Percentiles rank a stretch among this genome's conserved stretches.
Conservation (phyloP, 345 rosid genomes). For the Cochlearia excelsa region DNA sequence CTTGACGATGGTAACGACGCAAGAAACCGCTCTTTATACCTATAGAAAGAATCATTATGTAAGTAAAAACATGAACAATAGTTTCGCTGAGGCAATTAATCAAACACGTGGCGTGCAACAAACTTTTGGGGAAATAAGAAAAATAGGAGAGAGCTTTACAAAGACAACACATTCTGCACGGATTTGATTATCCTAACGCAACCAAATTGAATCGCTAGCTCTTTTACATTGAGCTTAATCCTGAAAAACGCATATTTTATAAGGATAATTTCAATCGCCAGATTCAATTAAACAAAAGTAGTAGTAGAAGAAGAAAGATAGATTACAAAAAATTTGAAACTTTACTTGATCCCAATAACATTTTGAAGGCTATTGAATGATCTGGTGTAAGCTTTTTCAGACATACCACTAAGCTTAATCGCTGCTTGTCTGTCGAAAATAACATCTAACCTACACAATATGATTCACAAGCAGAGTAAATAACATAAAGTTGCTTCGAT, state of each 20-base stretch:
- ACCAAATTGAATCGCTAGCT: constrained; percentile 83
- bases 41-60: constrained; percentile 22
- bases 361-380: constrained; percentile 80
- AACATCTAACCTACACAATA: constrained; percentile 48
- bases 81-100: constrained; percentile 35
- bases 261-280: background rate
- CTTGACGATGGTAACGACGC: constrained; percentile 73
- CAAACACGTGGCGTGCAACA: constrained; percentile 38
- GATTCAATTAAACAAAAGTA: background rate
- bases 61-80: background rate
- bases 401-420: constrained; percentile 78
- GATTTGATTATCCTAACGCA: constrained; percentile 82
- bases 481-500: background rate
- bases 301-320: background rate
- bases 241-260: constrained; percentile 35
- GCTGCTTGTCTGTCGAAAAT: constrained; percentile 73
- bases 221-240: constrained; percentile 64
- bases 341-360: constrained; percentile 70
- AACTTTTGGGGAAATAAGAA: background rate
- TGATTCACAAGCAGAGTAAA: background rate
- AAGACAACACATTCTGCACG: constrained; percentile 60
- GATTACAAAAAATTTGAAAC: constrained; percentile 17
- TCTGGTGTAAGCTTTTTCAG: constrained; percentile 79
- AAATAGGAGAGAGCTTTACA: constrained; percentile 44
- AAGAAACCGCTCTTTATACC: constrained; percentile 78